A percentile compares a stretch with the other conserved stretches of the same genome.
Evolutionary conservation across 2,329 filamentous ascomycete genomes (phyloP).

Genomic region (Colletotrichum lupini): DNA sequence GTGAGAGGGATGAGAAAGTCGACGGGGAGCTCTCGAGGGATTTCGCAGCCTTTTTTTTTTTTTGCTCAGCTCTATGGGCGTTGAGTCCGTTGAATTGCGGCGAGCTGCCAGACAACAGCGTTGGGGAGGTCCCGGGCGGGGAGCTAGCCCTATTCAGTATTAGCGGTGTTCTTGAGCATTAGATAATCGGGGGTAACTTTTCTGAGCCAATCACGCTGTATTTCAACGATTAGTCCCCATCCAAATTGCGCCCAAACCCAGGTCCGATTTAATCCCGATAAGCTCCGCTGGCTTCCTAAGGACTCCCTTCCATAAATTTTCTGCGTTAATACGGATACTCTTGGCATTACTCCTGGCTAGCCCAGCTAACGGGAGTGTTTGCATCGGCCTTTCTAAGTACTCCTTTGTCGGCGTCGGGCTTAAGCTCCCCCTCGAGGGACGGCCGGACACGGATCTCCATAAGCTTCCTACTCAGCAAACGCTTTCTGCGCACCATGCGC

Average conservation of each 20-base stretch:
- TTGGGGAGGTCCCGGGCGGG: constrained; percentile 33
- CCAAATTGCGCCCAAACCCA: constrained; percentile 4
- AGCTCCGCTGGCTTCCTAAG: background rate
- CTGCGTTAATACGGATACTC: background rate
- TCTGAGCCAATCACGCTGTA: background rate
- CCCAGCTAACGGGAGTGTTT: background rate
- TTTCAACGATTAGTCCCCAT: background rate
- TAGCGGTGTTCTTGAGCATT: background rate
- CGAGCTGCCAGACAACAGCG: constrained; percentile 35
- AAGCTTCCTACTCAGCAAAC: background rate
- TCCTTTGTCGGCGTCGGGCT: background rate
- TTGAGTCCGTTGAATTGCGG: constrained; percentile 40
- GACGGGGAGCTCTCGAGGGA: constrained; percentile 37
- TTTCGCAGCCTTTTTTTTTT: constrained; percentile 37
- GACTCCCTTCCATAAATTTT: background rate
- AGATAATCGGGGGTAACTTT: constrained; percentile 22
- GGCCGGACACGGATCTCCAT: background rate
- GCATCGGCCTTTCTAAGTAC: background rate
- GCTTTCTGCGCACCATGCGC: background rate
- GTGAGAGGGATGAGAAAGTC: constrained; percentile 32
- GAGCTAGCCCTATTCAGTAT: constrained; percentile 6
- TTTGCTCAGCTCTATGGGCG: constrained; percentile 36
- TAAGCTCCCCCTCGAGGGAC: background rate
- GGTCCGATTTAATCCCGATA: constrained; percentile 22
- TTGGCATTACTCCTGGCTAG: background rate